Conservation (phyloP, 1,284 basidiomycete species). For the Ganoderma lingzhi region DNA sequence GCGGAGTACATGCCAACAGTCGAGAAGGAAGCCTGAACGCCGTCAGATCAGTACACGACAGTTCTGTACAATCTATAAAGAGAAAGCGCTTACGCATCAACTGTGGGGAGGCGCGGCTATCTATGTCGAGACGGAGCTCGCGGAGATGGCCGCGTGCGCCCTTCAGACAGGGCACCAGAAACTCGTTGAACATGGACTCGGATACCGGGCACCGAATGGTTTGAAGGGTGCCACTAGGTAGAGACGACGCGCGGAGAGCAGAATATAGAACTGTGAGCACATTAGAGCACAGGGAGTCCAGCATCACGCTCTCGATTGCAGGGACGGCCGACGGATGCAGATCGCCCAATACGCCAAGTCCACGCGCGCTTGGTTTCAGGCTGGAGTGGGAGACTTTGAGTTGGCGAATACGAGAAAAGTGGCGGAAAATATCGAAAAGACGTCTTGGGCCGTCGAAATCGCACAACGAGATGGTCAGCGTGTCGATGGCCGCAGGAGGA, state of each 20-base stretch:
- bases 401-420: background rate
- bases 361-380: background rate
- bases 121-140: background rate
- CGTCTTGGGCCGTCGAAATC: background rate
- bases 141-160: background rate
- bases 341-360: background rate
- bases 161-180: background rate
- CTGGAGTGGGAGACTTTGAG: background rate
- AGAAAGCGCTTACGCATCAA: background rate
- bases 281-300: background rate
- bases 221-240: background rate
- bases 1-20: background rate
- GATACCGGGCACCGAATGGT: background rate
- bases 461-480: background rate
- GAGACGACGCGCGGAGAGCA: background rate
- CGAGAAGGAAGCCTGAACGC: background rate
- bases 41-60: no score
- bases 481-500: background rate
- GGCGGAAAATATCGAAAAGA: background rate
- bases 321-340: background rate
- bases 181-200: background rate
- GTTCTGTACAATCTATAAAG: no score
- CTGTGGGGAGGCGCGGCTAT: background rate
- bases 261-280: background rate
- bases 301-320: background rate